phyloP scores from a whole-genome alignment of 495 filamentous ascomycete species.

The Penicillium bialowiezense region DNA sequence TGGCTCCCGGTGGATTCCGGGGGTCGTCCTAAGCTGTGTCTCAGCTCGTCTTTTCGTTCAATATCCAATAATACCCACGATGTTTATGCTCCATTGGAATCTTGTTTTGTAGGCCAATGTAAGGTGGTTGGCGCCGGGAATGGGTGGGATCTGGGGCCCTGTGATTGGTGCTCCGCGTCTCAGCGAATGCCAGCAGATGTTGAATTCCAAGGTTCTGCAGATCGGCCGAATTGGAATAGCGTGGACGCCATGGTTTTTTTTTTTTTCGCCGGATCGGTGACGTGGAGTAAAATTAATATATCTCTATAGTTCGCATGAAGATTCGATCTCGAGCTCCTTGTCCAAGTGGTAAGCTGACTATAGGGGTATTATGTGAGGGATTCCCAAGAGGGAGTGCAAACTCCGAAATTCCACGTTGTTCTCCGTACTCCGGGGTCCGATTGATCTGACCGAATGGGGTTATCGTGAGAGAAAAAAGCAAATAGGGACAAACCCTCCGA shows the following conservation, averaged over 20 bases:
- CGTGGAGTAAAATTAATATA: constrained; percentile 1
- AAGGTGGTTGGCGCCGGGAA: not conserved
- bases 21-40: constrained; percentile 48
- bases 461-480: too few relatives aligned
- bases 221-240: constrained; percentile 1
- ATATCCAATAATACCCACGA: constrained; percentile 31
- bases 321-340: not conserved
- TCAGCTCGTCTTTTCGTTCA: constrained; percentile 33
- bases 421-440: not conserved
- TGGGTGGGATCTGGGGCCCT: not conserved
- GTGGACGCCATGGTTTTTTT: not conserved
- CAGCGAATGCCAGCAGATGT: not conserved
- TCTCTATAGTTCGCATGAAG: not conserved
- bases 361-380: too few relatives aligned
- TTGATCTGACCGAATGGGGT: too few relatives aligned
- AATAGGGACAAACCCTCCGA: constrained; percentile 1
- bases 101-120: not conserved
- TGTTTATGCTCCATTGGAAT: constrained; percentile 11
- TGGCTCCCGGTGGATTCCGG: constrained; percentile 24
- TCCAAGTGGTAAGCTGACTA: too few relatives aligned
- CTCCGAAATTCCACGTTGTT: too few relatives aligned
- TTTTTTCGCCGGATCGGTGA: too few relatives aligned
- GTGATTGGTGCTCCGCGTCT: not conserved
- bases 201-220: constrained; percentile 5
- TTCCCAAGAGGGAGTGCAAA: too few relatives aligned